phyloP scores from a whole-genome alignment of 2,329 filamentous ascomycete species.

The Malbranchea cinnamomea region DNA sequence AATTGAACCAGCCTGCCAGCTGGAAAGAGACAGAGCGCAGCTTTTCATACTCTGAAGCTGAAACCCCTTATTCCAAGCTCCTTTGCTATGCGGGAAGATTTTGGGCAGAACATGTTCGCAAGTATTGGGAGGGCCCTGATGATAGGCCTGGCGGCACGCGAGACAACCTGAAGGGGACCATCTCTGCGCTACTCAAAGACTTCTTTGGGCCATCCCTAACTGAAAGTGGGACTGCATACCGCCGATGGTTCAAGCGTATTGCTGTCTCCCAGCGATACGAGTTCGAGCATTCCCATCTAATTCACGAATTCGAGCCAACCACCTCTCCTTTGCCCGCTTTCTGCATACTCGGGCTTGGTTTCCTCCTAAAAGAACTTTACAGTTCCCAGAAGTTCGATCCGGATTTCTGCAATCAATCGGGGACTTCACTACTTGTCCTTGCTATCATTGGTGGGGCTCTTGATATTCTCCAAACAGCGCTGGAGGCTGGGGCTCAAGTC shows the following conservation, averaged over 20 bases:
- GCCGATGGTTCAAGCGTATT: background rate
- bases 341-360: background rate
- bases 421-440: background rate
- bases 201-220: constrained; percentile 1
- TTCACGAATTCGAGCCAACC: background rate
- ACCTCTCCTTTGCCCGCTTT: background rate
- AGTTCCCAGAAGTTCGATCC: background rate
- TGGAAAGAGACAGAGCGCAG: too few relatives aligned
- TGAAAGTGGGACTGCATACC: background rate
- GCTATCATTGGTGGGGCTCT: background rate
- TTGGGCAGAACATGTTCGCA: too few relatives aligned
- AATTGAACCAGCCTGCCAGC: too few relatives aligned
- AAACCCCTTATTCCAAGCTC: too few relatives aligned
- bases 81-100: too few relatives aligned
- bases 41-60: too few relatives aligned
- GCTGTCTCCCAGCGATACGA: too few relatives aligned
- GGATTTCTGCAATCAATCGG: background rate
- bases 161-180: too few relatives aligned
- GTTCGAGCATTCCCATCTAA: too few relatives aligned
- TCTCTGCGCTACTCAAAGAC: too few relatives aligned
- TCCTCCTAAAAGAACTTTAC: background rate
- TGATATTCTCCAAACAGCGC: background rate
- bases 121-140: too few relatives aligned
- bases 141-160: too few relatives aligned
- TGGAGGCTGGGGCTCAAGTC: constrained; percentile 1